Percentiles rank a stretch among this genome's conserved stretches.
Conservation (phyloP, 805 yeast genomes). For the Tetrapisispora arboricola region DNA sequence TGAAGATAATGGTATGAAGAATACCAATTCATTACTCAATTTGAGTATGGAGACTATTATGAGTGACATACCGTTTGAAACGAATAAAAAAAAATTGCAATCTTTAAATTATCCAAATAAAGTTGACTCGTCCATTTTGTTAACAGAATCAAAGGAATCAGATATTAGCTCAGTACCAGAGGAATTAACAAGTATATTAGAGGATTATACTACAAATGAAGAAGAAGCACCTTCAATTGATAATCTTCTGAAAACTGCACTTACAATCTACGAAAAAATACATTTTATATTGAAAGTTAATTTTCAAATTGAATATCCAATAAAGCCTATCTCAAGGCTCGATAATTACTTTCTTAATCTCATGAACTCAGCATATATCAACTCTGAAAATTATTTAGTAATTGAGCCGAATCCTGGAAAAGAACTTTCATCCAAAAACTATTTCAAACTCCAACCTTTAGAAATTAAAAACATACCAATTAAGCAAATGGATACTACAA, state of each 20-base stretch:
- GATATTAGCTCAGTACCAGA: neutral
- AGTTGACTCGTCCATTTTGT: neutral
- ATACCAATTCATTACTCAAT: neutral
- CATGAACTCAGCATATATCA: neutral
- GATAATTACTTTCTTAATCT: neutral
- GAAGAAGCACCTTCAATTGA: neutral
- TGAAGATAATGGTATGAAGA: neutral
- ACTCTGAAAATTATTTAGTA: neutral
- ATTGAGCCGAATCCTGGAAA: neutral
- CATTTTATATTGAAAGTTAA: neutral
- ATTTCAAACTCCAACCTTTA: neutral
- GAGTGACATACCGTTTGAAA: neutral
- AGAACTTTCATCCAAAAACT: neutral
- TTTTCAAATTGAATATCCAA: neutral
- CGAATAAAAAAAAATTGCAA: neutral
- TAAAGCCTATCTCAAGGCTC: neutral
- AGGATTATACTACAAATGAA: neutral
- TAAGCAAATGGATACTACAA: neutral
- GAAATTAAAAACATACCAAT: neutral
- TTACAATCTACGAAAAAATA: neutral
- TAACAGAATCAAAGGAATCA: neutral
- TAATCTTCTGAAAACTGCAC: neutral
- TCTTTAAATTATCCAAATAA: neutral
- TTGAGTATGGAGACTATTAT: neutral
- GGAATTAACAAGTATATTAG: neutral